Conservation (phyloP, 2,329 filamentous ascomycete species). For the Paramyrothecium sp. region DNA sequence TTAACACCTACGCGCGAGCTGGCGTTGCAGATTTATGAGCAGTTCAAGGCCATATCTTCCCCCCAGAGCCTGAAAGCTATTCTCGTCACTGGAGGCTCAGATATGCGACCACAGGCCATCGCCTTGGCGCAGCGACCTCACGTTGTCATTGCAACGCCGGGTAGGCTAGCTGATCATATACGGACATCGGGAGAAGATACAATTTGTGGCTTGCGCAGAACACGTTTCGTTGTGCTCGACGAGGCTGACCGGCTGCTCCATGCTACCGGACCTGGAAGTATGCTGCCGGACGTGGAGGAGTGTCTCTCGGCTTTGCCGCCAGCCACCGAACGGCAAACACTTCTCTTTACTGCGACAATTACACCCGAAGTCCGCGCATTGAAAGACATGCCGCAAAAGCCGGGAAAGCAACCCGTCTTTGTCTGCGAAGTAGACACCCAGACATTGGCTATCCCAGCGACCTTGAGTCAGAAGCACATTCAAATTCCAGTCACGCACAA, state of each 20-base stretch:
- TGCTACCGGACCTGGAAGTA: conserved; percentile 71
- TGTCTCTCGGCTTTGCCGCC: conserved; percentile 81
- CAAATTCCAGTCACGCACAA: conserved; percentile 89
- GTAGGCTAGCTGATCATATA: conserved; percentile 91
- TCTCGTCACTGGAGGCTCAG: conserved; percentile 87
- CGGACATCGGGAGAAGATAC: conserved; percentile 89
- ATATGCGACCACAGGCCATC: conserved; percentile 90
- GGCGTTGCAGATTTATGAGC: conserved; percentile 93
- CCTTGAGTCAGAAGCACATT: conserved; percentile 80
- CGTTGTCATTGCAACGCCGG: conserved; percentile 90
- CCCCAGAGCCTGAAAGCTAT: conserved; percentile 84
- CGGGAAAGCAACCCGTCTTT: conserved; percentile 74
- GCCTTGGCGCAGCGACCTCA: conserved; percentile 80
- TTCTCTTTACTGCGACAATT: conserved; percentile 94
- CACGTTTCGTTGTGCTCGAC: conserved; percentile 86
- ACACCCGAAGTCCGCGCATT: conserved; percentile 88
- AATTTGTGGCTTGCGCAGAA: conserved; percentile 73
- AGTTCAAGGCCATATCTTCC: conserved; percentile 88
- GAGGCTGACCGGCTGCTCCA: conserved; percentile 90
- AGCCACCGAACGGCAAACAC: conserved; percentile 77
- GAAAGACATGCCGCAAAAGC: conserved; percentile 70
- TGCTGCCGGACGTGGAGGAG: conserved; percentile 91
- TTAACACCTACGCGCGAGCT: conserved; percentile 90
- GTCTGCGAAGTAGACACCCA: conserved; percentile 84
- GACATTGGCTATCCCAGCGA: conserved; percentile 73